Percentiles rank a stretch among this genome's conserved stretches.
Evolutionary conservation across 1,284 basidiomycete genomes (phyloP).

Genomic region (Farysia itapuensis): DNA sequence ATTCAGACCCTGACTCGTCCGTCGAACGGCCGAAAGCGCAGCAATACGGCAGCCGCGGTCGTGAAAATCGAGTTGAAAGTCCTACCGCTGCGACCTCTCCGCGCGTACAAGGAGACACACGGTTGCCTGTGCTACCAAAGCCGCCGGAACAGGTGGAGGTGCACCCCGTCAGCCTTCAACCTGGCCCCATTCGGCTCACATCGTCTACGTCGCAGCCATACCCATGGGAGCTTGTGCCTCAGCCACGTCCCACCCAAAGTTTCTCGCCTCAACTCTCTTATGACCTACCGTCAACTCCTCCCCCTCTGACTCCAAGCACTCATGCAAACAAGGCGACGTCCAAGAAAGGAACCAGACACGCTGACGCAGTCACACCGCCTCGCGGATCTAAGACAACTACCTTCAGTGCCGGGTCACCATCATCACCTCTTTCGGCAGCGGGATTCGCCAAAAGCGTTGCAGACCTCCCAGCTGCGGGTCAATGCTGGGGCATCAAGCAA

Average conservation of each 20-base stretch:
- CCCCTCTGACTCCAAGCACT: too few relatives aligned
- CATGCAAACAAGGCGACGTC: neutral
- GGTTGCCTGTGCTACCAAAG: too few relatives aligned
- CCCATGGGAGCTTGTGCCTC: constrained; percentile 22
- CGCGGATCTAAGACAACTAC: neutral
- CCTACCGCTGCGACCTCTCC: too few relatives aligned
- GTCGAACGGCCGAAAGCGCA: too few relatives aligned
- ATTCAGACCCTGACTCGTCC: too few relatives aligned
- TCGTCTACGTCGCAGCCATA: constrained; percentile 1
- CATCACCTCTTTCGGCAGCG: neutral
- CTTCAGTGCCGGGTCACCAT: neutral
- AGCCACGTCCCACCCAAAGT: neutral
- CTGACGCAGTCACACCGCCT: neutral
- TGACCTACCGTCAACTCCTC: too few relatives aligned
- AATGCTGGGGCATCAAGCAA: constrained; percentile 47
- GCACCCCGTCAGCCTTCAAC: constrained; percentile 5
- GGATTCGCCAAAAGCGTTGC: neutral
- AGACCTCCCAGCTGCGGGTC: constrained; percentile 12
- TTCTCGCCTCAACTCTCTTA: neutral
- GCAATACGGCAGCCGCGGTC: too few relatives aligned
- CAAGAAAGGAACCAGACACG: neutral
- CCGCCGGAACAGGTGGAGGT: too few relatives aligned
- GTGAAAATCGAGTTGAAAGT: too few relatives aligned
- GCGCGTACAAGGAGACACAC: neutral
- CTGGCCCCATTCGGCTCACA: constrained; percentile 1